phyloP scores from a whole-genome alignment of 148 eudicot genomes.

The Camellia sinensis region DNA sequence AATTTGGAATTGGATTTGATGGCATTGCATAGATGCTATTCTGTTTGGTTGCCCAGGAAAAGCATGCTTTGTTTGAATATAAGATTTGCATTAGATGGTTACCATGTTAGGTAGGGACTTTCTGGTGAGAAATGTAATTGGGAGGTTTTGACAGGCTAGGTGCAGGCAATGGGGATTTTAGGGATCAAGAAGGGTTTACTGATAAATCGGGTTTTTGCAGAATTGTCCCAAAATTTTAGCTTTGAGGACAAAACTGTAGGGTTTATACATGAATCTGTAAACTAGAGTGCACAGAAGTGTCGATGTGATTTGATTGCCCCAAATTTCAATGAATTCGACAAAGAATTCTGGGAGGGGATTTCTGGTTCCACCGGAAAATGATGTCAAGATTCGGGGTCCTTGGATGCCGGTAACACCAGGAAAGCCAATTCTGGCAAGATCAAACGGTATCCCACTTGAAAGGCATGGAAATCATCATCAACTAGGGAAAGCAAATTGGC shows the following conservation, averaged over 20 bases:
- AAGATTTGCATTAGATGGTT: constrained; percentile 8
- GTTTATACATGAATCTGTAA: background rate
- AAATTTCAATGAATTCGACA: constrained; percentile 12
- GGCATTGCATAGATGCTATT: constrained; percentile 22
- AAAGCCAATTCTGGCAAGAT: constrained; percentile 20
- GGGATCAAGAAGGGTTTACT: background rate
- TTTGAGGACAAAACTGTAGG: background rate
- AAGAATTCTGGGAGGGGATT: constrained; percentile 33
- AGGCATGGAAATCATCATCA: constrained; percentile 26
- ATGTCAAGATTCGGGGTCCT: constrained; percentile 28
- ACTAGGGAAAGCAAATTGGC: constrained; percentile 27
- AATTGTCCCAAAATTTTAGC: too few species aligned
- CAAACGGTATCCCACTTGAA: constrained; percentile 23
- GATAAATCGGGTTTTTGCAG: too few species aligned
- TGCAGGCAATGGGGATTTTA: constrained; percentile 12
- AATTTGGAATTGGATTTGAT: constrained; percentile 11
- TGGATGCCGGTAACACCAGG: constrained; percentile 36
- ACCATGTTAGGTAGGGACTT: constrained; percentile 7
- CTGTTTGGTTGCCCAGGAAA: constrained; percentile 19
- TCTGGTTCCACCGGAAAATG: constrained; percentile 21
- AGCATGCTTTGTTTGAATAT: background rate
- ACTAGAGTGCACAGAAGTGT: background rate
- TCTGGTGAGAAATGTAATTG: constrained; percentile 13
- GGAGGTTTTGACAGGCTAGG: constrained; percentile 17
- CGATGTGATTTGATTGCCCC: background rate